Evolutionary conservation across 202 grass and related monocot genomes (phyloP), one percentile per base, ranked within the genome.

Genomic region (Setaria italica): DNA sequence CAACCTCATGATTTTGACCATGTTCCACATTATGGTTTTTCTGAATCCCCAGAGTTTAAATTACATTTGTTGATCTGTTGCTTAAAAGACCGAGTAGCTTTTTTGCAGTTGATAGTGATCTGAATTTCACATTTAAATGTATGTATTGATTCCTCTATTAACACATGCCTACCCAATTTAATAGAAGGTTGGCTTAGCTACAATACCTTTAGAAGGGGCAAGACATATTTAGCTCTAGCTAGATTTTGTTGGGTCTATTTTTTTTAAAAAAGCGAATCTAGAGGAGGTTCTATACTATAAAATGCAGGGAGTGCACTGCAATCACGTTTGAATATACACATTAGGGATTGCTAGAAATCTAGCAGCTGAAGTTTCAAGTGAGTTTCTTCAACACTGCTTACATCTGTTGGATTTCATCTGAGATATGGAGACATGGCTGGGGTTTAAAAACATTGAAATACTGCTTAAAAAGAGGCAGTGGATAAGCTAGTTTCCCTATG

Each of bases 11-110:
- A 84, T 29, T 80, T 80, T 16, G 4, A 54, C 19, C 72, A 63
- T 81, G 33, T 89, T 80, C 59, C 42, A 69, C 53, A 42, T 62
- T 79, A 57, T 67, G 42, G 17, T 82, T 66, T 15, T 42, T 78
- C 72, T 72, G 53, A 81, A 73, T 65, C 48, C 56, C 17, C 17
- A 41, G 47, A 47, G 16, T 48, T 60, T 54, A 1, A 32, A 46
- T 82, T 49, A 10, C 69, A 59, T 29, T 20, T 60, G 17, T 0
- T 1, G 1, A 58, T 48, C 10, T 39, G 34, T 65, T 78, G 14
- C 49, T 72, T 86, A 77, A 50, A 62, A 53, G 32, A 68, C 30
- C 5, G 9, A 76, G 7, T 25, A 51, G 42, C 6, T 14, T 75
- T 80, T 67, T 74, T 14, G 1, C 62, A 84, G 37, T 50, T 63